These are phyloP conservation scores for Penicillium pulvis DNA, from an alignment of 495 filamentous ascomycete genomes.

Conservation along the genomic window DNA sequence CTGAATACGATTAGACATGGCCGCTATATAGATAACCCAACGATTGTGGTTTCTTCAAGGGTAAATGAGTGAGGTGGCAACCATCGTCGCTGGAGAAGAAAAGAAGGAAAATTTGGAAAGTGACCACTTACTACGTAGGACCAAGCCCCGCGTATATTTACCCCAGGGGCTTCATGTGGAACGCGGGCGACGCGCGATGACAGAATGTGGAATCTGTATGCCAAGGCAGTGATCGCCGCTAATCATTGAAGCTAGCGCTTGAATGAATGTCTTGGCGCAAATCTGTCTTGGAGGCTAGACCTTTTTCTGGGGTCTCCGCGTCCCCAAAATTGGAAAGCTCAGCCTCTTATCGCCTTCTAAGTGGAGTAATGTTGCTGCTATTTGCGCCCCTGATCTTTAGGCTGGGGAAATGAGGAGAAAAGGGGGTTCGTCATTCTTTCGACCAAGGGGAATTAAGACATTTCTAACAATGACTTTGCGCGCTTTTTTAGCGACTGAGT, in stretches of 20 bases:
- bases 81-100: slow-evolving; percentile 21
- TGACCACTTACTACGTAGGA: slow-evolving; percentile 25
- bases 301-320: slow-evolving; percentile 11
- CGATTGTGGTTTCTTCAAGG: slow-evolving; percentile 15
- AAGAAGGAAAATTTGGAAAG: slow-evolving; percentile 21
- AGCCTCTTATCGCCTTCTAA: slow-evolving; percentile 4
- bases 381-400: not conserved
- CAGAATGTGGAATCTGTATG: slow-evolving; percentile 35
- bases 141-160: slow-evolving; percentile 31
- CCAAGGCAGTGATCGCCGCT: slow-evolving; percentile 25
- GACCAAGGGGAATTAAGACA: slow-evolving; percentile 2
- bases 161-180: slow-evolving; percentile 32
- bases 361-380: not conserved
- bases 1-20: slow-evolving; percentile 28
- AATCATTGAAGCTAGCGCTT: slow-evolving; percentile 34
- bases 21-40: slow-evolving; percentile 7
- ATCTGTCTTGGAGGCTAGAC: slow-evolving; percentile 11
- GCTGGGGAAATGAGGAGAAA: slow-evolving; percentile 3
- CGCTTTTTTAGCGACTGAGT: not conserved
- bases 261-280: slow-evolving; percentile 24
- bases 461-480: not conserved
- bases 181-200: slow-evolving; percentile 35
- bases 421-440: not conserved
- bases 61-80: slow-evolving; percentile 15
- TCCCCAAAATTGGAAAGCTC: not conserved